phyloP scores from a whole-genome alignment of 2,329 filamentous ascomycete genomes.

The Talaromyces sp. region DNA sequence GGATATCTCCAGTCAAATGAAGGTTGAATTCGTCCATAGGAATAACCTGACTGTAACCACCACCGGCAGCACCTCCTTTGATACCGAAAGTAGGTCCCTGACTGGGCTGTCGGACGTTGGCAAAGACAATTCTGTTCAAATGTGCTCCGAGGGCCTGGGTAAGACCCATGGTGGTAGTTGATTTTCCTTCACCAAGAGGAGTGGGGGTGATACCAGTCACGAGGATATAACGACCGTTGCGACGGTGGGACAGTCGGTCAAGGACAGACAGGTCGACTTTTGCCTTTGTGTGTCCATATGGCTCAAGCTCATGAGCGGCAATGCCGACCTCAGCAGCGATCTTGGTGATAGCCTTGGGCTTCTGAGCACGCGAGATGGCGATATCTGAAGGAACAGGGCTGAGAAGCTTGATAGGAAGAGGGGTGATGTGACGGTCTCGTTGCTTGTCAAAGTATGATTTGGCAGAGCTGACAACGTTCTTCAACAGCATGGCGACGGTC shows the following conservation, averaged over 20 bases:
- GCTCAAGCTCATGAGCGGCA: slow-evolving; percentile 82
- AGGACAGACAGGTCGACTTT: slow-evolving; percentile 85
- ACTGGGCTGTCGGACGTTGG: slow-evolving; percentile 94
- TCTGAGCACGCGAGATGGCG: slow-evolving; percentile 81
- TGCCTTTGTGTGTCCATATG: slow-evolving; percentile 92
- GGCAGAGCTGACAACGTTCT: slow-evolving; percentile 89
- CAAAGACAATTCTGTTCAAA: slow-evolving; percentile 82
- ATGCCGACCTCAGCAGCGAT: slow-evolving; percentile 87
- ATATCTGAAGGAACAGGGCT: slow-evolving; percentile 93
- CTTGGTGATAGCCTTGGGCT: slow-evolving; percentile 84
- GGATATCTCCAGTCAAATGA: slow-evolving; percentile 95
- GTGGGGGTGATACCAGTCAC: slow-evolving; percentile 96
- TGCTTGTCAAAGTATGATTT: slow-evolving; percentile 78
- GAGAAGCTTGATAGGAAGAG: slow-evolving; percentile 77
- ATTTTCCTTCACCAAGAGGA: slow-evolving; percentile 95
- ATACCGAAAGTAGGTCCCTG: slow-evolving; percentile 98
- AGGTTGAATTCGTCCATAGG: slow-evolving; percentile 99
- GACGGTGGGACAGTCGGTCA: slow-evolving; percentile 80
- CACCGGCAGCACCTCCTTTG: slow-evolving; percentile 95
- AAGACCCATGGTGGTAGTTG: slow-evolving; percentile 93
- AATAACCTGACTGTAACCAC: slow-evolving; percentile 98
- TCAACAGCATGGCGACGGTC: slow-evolving; percentile 97
- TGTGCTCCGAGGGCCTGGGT: slow-evolving; percentile 91
- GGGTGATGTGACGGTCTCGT: slow-evolving; percentile 74
- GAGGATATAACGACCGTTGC: slow-evolving; percentile 85